Evolutionary conservation across 2,329 filamentous ascomycete species (phyloP).

Genomic region (Verticillium isaacii): DNA sequence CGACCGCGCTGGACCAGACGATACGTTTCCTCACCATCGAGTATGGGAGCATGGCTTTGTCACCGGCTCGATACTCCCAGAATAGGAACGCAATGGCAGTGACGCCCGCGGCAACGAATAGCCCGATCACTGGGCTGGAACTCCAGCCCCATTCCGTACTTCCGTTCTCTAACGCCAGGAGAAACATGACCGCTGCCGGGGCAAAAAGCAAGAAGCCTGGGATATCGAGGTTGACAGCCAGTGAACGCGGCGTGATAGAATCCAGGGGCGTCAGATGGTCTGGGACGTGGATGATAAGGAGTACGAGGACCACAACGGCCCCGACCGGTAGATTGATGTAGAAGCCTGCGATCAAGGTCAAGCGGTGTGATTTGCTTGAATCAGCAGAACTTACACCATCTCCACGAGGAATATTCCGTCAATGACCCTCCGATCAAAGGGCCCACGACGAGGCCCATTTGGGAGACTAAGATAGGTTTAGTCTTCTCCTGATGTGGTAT

Average conservation of each 20-base stretch:
- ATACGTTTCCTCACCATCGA: conserved; percentile 36
- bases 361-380: neutral
- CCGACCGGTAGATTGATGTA: conserved; percentile 43
- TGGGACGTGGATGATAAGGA: conserved; percentile 29
- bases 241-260: neutral
- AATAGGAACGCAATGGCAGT: conserved; percentile 26
- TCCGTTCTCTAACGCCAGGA: conserved; percentile 41
- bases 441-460: conserved; percentile 40
- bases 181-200: conserved; percentile 32
- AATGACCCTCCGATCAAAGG: conserved; percentile 41
- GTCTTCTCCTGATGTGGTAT: neutral
- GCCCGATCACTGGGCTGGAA: conserved; percentile 30
- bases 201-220: conserved; percentile 37
- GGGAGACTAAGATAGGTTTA: conserved; percentile 19
- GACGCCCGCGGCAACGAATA: conserved; percentile 31
- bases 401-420: conserved; percentile 31
- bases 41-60: conserved; percentile 44
- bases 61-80: conserved; percentile 38
- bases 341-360: conserved; percentile 24
- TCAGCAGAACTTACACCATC: conserved; percentile 30
- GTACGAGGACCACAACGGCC: conserved; percentile 23
- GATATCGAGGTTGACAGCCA: conserved; percentile 28
- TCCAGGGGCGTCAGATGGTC: conserved; percentile 19
- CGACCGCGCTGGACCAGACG: conserved; percentile 35
- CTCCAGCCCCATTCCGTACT: conserved; percentile 33